phyloP scores from a whole-genome alignment of 805 yeast species.

The Saccharomycopsis sp. region DNA sequence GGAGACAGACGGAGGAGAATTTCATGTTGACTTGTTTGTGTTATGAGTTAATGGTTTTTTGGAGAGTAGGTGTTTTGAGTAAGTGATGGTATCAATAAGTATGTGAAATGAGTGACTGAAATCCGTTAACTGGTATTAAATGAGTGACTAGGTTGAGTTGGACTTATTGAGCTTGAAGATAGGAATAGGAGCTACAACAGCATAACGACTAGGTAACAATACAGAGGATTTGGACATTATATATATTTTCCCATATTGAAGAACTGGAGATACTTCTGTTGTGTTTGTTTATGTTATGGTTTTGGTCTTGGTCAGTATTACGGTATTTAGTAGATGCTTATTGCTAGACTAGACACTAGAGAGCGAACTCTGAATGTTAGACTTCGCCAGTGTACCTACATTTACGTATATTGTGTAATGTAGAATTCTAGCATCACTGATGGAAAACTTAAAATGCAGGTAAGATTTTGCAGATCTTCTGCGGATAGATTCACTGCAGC shows the following conservation, averaged over 20 bases:
- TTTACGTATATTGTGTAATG: neutral
- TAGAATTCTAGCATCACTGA: neutral
- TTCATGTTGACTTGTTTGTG: neutral
- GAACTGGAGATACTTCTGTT: no score
- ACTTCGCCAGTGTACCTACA: neutral
- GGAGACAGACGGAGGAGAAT: neutral
- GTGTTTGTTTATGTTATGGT: no score
- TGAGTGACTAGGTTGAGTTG: neutral
- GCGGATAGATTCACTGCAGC: neutral
- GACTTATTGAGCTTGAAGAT: neutral
- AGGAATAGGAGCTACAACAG: no score
- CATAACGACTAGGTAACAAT: no score
- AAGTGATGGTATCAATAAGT: neutral
- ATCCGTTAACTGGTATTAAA: neutral
- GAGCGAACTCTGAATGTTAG: neutral
- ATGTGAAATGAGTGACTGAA: neutral
- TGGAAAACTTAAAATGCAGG: neutral
- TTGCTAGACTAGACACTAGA: neutral
- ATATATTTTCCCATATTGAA: no score
- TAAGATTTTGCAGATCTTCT: no score
- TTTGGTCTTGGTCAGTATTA: no score
- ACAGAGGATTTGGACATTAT: neutral
- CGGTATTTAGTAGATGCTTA: neutral
- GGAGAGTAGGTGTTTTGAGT: neutral
- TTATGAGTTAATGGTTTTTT: neutral